These are phyloP conservation scores for Phialophora expanda DNA, from an alignment of 2,329 filamentous ascomycete species.

Conservation along the genomic window DNA sequence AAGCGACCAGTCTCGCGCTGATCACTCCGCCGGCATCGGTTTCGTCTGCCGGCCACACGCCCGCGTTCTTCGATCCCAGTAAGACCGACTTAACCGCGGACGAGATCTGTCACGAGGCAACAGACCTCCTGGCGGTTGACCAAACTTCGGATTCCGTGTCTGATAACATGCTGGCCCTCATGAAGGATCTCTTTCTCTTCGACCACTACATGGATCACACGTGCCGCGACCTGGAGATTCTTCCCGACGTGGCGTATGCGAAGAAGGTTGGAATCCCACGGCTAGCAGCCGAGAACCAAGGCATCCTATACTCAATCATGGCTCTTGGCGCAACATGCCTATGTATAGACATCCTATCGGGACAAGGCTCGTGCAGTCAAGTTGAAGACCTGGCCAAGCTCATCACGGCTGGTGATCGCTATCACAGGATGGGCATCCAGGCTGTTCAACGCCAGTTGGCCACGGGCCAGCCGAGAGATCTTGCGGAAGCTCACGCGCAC, in stretches of 20 bases:
- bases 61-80: neutral
- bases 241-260: constrained; percentile 4
- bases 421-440: constrained; percentile 15
- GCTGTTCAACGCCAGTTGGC: constrained; percentile 9
- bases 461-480: neutral
- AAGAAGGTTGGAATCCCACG: constrained; percentile 7
- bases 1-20: neutral
- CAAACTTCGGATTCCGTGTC: neutral
- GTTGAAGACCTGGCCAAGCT: constrained; percentile 8
- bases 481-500: constrained; percentile 16
- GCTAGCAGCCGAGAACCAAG: constrained; percentile 10
- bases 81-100: neutral
- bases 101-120: neutral
- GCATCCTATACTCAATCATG: constrained; percentile 13
- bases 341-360: constrained; percentile 16
- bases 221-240: constrained; percentile 3
- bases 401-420: constrained; percentile 15
- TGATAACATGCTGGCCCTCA: neutral
- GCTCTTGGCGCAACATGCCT: constrained; percentile 10
- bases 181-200: constrained; percentile 23
- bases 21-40: neutral
- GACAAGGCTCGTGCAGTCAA: neutral
- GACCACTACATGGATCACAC: constrained; percentile 22
- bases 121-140: neutral
- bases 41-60: neutral